These are phyloP conservation scores for Phaeoacremonium minimum DNA, from an alignment of 2,329 filamentous ascomycete species.

Conservation along the genomic window DNA sequence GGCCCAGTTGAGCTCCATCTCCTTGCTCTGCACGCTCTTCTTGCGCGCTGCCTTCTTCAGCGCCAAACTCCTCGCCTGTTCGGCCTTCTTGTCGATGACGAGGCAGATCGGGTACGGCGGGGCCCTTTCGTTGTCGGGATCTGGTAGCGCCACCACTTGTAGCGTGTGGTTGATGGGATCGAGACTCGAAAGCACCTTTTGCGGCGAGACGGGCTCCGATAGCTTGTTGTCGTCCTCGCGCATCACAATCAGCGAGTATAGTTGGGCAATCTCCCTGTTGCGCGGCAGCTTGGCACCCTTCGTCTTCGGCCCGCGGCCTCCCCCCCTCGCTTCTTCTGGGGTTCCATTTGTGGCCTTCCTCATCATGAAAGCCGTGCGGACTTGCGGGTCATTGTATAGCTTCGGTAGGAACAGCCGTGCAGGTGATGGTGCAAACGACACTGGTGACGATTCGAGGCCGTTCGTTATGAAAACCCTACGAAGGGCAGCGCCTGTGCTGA, in stretches of 20 bases:
- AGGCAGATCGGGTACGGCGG: constrained; percentile 60
- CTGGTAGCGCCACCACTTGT: constrained; percentile 34
- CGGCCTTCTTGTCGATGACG: constrained; percentile 56
- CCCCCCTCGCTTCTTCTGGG: too few relatives aligned
- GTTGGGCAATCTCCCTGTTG: constrained; percentile 38
- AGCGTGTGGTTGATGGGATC: constrained; percentile 29
- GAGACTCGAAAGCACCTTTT: constrained; percentile 34
- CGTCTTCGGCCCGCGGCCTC: neutral
- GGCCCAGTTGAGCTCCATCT: constrained; percentile 87
- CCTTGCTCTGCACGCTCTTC: constrained; percentile 52
- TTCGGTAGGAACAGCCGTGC: too few relatives aligned
- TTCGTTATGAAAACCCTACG: constrained; percentile 40
- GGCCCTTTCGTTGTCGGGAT: constrained; percentile 18
- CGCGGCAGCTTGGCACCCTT: constrained; percentile 26
- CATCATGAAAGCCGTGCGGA: too few relatives aligned
- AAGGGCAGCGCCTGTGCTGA: constrained; percentile 40
- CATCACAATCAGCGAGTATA: constrained; percentile 32
- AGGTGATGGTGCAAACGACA: too few relatives aligned
- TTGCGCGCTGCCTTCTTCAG: constrained; percentile 34
- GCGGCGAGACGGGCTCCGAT: constrained; percentile 31
- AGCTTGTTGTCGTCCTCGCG: constrained; percentile 29
- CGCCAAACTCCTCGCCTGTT: constrained; percentile 40
- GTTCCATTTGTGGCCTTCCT: too few relatives aligned
- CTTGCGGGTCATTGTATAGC: too few relatives aligned
- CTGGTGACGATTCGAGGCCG: constrained; percentile 14